Percentiles rank a stretch among this genome's conserved stretches.
These are phyloP conservation scores for Uncinocarpus reesii DNA, from an alignment of 2,329 filamentous ascomycete genomes.

Conservation along the genomic window DNA sequence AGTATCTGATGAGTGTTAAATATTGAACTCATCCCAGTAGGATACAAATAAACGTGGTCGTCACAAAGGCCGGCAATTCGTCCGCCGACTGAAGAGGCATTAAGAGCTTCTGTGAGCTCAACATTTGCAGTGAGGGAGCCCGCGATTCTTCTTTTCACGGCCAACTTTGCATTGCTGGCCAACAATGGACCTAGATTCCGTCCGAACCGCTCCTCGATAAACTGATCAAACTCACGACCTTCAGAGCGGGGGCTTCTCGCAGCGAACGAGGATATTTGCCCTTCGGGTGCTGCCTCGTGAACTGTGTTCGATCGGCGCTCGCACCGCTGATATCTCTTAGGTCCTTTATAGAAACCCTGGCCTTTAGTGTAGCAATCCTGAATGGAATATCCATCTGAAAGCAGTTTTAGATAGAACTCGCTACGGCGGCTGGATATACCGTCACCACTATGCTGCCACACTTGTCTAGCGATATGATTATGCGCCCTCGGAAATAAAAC, in stretches of 20 bases:
- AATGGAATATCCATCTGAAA: slow-evolving; percentile 58
- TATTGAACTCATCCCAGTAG: slow-evolving; percentile 89
- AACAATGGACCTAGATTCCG: slow-evolving; percentile 75
- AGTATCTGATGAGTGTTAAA: slow-evolving; percentile 75
- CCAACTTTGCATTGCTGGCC: slow-evolving; percentile 70
- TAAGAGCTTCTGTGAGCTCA: slow-evolving; percentile 52
- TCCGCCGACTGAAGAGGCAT: slow-evolving; percentile 29
- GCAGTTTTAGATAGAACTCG: slow-evolving; percentile 72
- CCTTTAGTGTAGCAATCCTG: slow-evolving; percentile 33
- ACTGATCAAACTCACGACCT: slow-evolving; percentile 60
- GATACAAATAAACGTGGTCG: slow-evolving; percentile 79
- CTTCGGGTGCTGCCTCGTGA: slow-evolving; percentile 34
- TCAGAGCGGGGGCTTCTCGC: slow-evolving; percentile 29
- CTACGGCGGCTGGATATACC: slow-evolving; percentile 83
- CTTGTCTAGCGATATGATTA: slow-evolving; percentile 72
- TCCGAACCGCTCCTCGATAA: slow-evolving; percentile 89
- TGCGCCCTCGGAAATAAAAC: slow-evolving; percentile 60
- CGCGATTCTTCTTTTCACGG: slow-evolving; percentile 77
- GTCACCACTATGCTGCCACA: slow-evolving; percentile 94
- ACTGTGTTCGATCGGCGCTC: slow-evolving; percentile 29
- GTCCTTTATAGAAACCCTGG: slow-evolving; percentile 50
- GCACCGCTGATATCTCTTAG: slow-evolving; percentile 64
- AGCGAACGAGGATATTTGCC: slow-evolving; percentile 20
- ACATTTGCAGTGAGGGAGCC: slow-evolving; percentile 67
- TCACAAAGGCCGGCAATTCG: slow-evolving; percentile 54